Evolutionary conservation across 371 early-diverging fungal species (phyloP).

Genomic region (Quaeritorhiza haematococci): DNA sequence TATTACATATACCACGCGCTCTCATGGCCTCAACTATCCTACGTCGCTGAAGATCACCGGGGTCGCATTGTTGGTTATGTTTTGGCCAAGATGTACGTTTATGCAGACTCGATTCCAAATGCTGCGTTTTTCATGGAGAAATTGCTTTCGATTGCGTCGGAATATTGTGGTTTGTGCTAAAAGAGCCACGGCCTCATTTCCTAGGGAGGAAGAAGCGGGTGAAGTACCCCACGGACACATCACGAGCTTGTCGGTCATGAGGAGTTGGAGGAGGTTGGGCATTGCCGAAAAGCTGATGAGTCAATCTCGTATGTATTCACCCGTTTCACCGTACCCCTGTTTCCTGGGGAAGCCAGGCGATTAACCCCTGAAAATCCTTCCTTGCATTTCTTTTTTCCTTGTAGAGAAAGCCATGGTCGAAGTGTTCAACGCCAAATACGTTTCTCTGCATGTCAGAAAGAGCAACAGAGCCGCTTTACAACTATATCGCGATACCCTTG

Average conservation of each 20-base stretch:
- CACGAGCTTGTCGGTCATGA: conserved; percentile 92
- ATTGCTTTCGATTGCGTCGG: background rate
- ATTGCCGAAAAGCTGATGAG: conserved; percentile 93
- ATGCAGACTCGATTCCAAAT: conserved; percentile 6
- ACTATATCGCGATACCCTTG: conserved; percentile 85
- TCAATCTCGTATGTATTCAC: conserved; percentile 66
- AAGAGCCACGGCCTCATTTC: background rate
- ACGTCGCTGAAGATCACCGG: conserved; percentile 87
- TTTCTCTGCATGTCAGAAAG: conserved; percentile 91
- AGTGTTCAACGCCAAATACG: conserved; percentile 77
- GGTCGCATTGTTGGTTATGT: conserved; percentile 95
- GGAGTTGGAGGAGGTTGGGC: conserved; percentile 90
- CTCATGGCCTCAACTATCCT: conserved; percentile 95
- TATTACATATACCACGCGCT: conserved; percentile 94
- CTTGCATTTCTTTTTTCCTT: background rate
- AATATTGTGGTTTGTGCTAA: background rate
- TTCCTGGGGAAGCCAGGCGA: background rate
- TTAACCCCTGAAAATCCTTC: background rate
- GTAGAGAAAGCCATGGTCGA: conserved; percentile 82
- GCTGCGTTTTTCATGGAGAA: conserved; percentile 3
- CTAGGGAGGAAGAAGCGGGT: conserved; percentile 79
- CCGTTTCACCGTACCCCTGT: background rate
- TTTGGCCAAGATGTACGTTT: conserved; percentile 86
- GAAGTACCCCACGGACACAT: conserved; percentile 91
- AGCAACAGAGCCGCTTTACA: conserved; percentile 90